Evolutionary conservation across 805 yeast genomes (phyloP), one percentile per base, ranked within the genome.

Genomic region (Schizosaccharomyces lindneri): DNA sequence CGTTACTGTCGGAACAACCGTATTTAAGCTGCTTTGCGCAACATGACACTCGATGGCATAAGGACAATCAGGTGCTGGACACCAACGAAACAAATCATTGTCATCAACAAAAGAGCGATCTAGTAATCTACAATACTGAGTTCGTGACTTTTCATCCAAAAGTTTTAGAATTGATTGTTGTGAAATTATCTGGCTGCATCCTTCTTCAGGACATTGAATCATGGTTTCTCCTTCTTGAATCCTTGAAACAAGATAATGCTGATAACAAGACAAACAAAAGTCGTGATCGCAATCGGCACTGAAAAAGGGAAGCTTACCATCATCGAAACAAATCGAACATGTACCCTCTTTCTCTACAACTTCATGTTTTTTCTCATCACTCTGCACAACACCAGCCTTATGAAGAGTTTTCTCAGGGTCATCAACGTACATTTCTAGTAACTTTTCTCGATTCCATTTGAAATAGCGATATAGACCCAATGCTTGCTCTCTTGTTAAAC

Each of bases 41-140:
- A 66, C 72, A 15, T 66, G 65, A 46, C 76, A 68, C 63, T 76
- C 77, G 43, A 87, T 76, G 29, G 86, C 76, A 57, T 77, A 72
- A 55, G 76, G 74, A 69, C 96, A 85, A 68, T 85, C 95, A 0
- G 89, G 83, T 0, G 85, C 83, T 0, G 96, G 95, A 70, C 97
- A 89, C 84, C 87, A 83, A 65, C 78, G 79, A 66, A 76, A 75
- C 68, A 61, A 75, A 57, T 73, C 70, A 63, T 78, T 76, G 59
- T 77, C 74, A 17, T 78, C 78, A n/a, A 83, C 78, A 67, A 76
- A 82, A 32, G 74, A 70, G 63, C 74, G 78, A 7, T 64, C 62
- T 24, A 66, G 66, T 24, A 66, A 64, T 5, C 62, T 57, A 41
- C 43, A 59, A 64, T 66, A 71, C 5, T 29, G 57, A 9, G 2